Conservation (phyloP, 352 stramenopile species). For the Phytophthora pluvialis region DNA sequence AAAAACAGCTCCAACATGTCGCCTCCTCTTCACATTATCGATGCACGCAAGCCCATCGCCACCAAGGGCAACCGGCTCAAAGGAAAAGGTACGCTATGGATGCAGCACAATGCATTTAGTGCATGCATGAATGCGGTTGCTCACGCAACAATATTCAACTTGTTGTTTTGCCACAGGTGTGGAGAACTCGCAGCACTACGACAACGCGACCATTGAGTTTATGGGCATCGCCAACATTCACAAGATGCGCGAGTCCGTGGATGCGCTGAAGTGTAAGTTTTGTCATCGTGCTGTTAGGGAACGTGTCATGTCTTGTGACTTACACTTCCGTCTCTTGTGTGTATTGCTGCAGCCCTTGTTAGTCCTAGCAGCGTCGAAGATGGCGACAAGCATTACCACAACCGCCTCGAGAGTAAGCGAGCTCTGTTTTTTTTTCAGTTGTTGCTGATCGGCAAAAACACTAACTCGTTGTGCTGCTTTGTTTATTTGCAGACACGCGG, state of each 20-base stretch:
- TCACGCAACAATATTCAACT: constrained; percentile 10
- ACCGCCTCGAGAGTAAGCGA: constrained; percentile 79
- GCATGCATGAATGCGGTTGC: background rate
- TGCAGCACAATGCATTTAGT: background rate
- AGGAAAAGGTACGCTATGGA: constrained; percentile 63
- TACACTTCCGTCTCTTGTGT: constrained; percentile 7
- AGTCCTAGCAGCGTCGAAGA: constrained; percentile 85
- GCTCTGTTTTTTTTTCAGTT: background rate
- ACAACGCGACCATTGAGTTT: constrained; percentile 95
- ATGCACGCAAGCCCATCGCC: constrained; percentile 81
- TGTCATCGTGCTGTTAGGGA: too few species aligned
- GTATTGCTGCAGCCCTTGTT: constrained; percentile 57
- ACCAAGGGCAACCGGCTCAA: constrained; percentile 86
- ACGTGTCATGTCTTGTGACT: constrained; percentile 7
- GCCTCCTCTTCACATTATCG: constrained; percentile 85
- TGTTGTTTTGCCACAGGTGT: constrained; percentile 67
- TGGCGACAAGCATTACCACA: constrained; percentile 90
- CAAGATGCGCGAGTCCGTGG: constrained; percentile 96
- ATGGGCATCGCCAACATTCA: constrained; percentile 99
- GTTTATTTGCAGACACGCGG: constrained; percentile 82
- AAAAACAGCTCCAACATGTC: constrained; percentile 75
- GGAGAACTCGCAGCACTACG: constrained; percentile 97
- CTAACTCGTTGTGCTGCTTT: constrained; percentile 4
- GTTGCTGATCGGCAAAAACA: background rate
- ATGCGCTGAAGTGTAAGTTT: constrained; percentile 76